Evolutionary conservation across 2,329 filamentous ascomycete species (phyloP).

Genomic region (Amauroascus niger): DNA sequence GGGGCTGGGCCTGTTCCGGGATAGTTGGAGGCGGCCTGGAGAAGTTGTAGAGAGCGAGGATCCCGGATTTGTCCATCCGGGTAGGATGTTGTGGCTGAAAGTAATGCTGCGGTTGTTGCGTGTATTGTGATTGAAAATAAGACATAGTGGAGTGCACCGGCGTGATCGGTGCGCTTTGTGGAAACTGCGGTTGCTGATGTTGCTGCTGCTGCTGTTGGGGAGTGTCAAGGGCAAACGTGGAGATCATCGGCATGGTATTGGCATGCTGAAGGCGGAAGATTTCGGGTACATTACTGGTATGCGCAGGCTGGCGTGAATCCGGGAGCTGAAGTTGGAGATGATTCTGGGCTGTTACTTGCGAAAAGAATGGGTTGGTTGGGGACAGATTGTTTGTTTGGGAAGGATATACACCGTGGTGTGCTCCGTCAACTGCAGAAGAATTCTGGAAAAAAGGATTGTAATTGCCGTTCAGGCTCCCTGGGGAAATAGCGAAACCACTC

Average conservation of each 20-base stretch:
- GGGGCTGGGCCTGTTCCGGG: slow-evolving; percentile 24
- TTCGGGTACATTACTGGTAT: slow-evolving; percentile 13
- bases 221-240: slow-evolving; percentile 21
- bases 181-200: slow-evolving; percentile 13
- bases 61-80: slow-evolving; percentile 39
- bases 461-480: slow-evolving; percentile 27
- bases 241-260: slow-evolving; percentile 32
- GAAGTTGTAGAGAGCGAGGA: slow-evolving; percentile 40
- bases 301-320: neutral
- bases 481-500: slow-evolving; percentile 27
- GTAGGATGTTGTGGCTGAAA: slow-evolving; percentile 35
- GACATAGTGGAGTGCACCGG: slow-evolving; percentile 8
- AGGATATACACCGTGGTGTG: slow-evolving; percentile 20
- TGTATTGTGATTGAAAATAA: slow-evolving; percentile 16
- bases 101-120: slow-evolving; percentile 19
- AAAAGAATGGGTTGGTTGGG: slow-evolving; percentile 32
- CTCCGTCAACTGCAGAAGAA: slow-evolving; percentile 23
- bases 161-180: slow-evolving; percentile 5
- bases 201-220: neutral
- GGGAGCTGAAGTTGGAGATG: slow-evolving; percentile 20
- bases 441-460: slow-evolving; percentile 28
- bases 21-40: slow-evolving; percentile 31
- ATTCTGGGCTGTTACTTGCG: slow-evolving; percentile 22
- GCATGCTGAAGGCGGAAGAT: slow-evolving; percentile 26
- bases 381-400: slow-evolving; percentile 21